Conservation (phyloP, 164 flowering plant species). For the Vitis rotundifolia region DNA sequence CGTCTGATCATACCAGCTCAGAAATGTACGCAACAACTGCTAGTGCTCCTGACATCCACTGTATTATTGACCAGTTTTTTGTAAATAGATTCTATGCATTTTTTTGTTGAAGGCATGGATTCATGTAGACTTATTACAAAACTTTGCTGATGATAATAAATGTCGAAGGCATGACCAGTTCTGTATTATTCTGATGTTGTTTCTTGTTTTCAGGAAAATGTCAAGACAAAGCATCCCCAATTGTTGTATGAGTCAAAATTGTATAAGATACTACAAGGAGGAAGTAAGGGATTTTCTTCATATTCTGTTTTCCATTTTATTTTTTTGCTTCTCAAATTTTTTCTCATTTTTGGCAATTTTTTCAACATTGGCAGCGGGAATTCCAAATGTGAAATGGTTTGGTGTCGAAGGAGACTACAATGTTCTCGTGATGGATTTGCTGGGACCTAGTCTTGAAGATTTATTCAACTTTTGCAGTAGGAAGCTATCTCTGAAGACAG, state of each 20-base stretch:
- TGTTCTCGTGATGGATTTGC: constrained; percentile 74
- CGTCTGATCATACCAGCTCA: too few species aligned
- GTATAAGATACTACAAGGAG: constrained; percentile 74
- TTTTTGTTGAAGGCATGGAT: too few species aligned
- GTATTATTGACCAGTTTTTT: too few species aligned
- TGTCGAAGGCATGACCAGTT: too few species aligned
- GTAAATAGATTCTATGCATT: too few species aligned
- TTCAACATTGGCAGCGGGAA: constrained; percentile 51
- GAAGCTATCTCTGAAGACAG: constrained; percentile 70
- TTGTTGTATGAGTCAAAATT: constrained; percentile 66
- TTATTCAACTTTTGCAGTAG: constrained; percentile 73
- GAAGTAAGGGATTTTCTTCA: constrained; percentile 45
- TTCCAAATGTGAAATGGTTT: constrained; percentile 70
- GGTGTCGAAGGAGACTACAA: constrained; percentile 83
- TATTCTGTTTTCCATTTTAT: neutral
- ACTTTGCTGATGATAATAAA: neutral
- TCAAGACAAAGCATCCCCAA: constrained; percentile 81
- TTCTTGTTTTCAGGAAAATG: constrained; percentile 57
- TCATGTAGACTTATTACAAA: too few species aligned
- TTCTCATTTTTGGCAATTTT: neutral
- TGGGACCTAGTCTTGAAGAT: constrained; percentile 83
- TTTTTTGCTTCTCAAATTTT: neutral
- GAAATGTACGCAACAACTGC: too few species aligned
- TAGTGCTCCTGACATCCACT: too few species aligned
- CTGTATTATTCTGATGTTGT: neutral